phyloP scores from a whole-genome alignment of 345 rosid genomes.

The Hevea brasiliensis region DNA sequence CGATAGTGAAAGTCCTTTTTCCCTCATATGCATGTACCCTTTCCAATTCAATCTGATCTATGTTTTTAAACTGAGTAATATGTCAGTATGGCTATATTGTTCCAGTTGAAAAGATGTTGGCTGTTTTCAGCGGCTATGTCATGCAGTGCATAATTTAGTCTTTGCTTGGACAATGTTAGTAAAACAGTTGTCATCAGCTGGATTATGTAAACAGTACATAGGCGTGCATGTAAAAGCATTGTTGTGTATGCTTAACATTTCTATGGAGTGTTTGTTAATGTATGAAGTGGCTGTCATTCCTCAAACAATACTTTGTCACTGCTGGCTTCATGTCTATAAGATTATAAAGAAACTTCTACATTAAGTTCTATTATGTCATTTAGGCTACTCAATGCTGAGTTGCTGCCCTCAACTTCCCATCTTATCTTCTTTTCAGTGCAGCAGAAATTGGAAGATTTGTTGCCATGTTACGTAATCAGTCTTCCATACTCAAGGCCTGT shows the following conservation, averaged over 20 bases:
- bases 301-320: neutral
- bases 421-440: slow-evolving; percentile 20
- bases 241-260: neutral
- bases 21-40: too few relatives aligned
- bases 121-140: neutral
- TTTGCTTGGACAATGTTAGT: neutral
- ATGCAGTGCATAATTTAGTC: neutral
- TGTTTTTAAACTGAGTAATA: neutral
- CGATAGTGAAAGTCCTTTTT: neutral
- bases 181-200: neutral
- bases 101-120: neutral
- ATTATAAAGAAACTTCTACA: neutral
- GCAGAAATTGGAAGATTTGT: slow-evolving; percentile 46
- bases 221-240: neutral
- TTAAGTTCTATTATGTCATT: neutral
- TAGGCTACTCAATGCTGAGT: neutral
- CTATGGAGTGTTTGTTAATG: neutral
- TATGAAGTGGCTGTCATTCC: neutral
- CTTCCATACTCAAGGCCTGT: slow-evolving; percentile 32
- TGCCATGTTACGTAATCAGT: slow-evolving; percentile 43
- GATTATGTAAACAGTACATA: neutral
- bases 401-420: neutral
- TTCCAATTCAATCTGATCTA: neutral
- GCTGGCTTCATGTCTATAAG: neutral
- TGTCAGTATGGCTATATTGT: neutral